Base-by-base conservation (phyloP, 108 stramenopile genomes). In the Skeletonema menzelii region DNA sequence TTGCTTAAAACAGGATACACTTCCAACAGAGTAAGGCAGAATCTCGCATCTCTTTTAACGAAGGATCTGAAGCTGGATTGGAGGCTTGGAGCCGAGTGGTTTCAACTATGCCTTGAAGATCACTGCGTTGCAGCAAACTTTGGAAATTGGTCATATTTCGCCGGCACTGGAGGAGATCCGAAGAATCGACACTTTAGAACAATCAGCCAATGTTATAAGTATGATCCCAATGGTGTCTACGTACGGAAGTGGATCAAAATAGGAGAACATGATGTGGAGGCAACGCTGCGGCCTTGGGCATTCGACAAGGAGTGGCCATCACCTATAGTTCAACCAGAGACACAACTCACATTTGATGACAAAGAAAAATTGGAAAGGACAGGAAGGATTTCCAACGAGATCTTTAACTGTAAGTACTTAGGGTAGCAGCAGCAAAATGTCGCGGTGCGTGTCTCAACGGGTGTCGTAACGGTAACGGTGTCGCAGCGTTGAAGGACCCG, bases 1-100 rank as follows among this genome's bases (percentile, higher is more conserved):
- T 75, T 98, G 26, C 30, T 73, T 2, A 55, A 68, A 8, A 95
- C 93, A 26, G 97, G 97, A 8, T 98, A 94, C 77, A 92, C 91
- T 79, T 92, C 89, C 34, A 98, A 97, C 77, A 89, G 97, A 17
- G 95, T 91, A 4, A 86, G 94, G 58, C 96, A 98, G 61, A 96
- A 95, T 71, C 86, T 89, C 42, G 97, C 95, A 14, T 92, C 90
- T 26, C 89, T 94, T 35, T 65, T 98, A 55, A 83, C 87, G 0
- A 89, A 88, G 59, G 96, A 98, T 72, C 62, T 97, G 8, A 47
- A 71, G 19, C 58, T 93, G 35, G 97, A 97, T 76, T 97, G 96
- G 97, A 77, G 97, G 27, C 77, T 91, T 15, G 97, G 95, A 0
- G 96, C 96, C 6, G 87, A 93, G 60, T 86, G 68, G 81, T 97